Percentiles rank a stretch among this genome's conserved stretches.
These are phyloP conservation scores for Cyclanthera cordifolia DNA, from an alignment of 306 rosid species.

Conservation along the genomic window DNA sequence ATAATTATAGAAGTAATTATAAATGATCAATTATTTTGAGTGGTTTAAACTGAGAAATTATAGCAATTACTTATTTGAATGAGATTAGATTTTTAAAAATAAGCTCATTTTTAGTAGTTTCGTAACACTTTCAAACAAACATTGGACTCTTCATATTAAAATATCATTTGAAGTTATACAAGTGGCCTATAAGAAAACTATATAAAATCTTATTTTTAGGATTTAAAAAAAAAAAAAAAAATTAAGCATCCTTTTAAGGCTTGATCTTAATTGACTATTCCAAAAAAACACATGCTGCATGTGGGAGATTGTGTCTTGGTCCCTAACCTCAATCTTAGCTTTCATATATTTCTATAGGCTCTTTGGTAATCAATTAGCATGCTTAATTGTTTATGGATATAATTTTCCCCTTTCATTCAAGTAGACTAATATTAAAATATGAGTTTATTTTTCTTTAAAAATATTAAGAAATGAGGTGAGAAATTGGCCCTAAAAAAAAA, in stretches of 20 bases:
- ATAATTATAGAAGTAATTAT: too few species aligned
- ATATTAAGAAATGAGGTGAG: neutral
- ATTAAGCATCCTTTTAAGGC: slow-evolving; percentile 4
- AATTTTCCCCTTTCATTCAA: neutral
- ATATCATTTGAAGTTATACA: neutral
- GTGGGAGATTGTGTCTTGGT: slow-evolving; percentile 43
- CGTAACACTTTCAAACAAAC: too few species aligned
- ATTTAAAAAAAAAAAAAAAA: neutral
- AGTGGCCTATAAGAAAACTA: slow-evolving; percentile 5
- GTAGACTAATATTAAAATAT: neutral
- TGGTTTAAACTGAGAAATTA: too few species aligned
- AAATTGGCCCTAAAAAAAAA: neutral
- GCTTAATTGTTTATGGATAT: slow-evolving; percentile 8
- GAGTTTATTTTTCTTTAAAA: neutral
- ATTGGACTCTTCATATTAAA: slow-evolving; percentile 4
- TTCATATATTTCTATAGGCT: slow-evolving; percentile 32
- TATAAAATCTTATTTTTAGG: neutral
- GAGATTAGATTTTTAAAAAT: too few species aligned
- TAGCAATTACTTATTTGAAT: too few species aligned
- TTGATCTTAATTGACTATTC: slow-evolving; percentile 32
- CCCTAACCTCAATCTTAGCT: slow-evolving; percentile 25
- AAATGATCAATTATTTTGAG: too few species aligned
- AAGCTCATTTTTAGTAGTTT: too few species aligned
- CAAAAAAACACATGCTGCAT: slow-evolving; percentile 43
- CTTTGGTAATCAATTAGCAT: slow-evolving; percentile 18